Base-by-base conservation (phyloP, 1,284 basidiomycete species). In the Ganoderma multipileum region DNA sequence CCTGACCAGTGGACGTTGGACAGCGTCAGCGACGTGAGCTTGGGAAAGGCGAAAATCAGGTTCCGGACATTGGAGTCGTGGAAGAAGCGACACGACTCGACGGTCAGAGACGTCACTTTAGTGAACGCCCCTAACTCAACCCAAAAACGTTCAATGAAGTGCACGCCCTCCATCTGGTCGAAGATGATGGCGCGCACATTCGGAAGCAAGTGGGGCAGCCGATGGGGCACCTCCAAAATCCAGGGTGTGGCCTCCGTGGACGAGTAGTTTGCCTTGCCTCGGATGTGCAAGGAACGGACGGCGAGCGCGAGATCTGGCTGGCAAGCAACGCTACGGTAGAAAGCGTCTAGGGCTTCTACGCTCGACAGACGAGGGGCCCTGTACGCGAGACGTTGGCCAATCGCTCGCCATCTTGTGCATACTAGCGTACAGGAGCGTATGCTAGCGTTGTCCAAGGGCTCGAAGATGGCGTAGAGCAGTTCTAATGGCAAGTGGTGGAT, bases 221-320 rank as follows among this genome's bases (percentile, higher is more conserved):
- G 38, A n/a, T 4, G 12, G 7, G 61, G 64, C 4, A 57, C 61
- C 20, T 41, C 38, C 28, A 59, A 20, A 23, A 69, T 55, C 68
- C 68, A 69, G 6, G 42, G 26, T 20, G 67, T 68, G 20, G 57
- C 28, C 11, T 1, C 1, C 14, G 28, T 9, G 16, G 59, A 64
- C 1, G 63, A 62, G 42, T 65, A 65, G 54, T 65, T n/a, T 42
- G 41, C 26, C n/a, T 65, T 62, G 33, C 67, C 67, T 2, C 39
- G 50, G 23, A 68, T 62, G 63, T 65, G 67, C 23, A 68, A 36
- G 36, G 44, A 5, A 23, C 57, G 57, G 39, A 68, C 67, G 41
- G 44, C 41, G 47, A 26, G 6, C 9, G 50, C 7, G 23, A 61
- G 39, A 16, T 39, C 11, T 3, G 41, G 36, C 5, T 68, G 54